Percentiles rank a stretch among this genome's conserved stretches.
These are phyloP conservation scores for Trypanosoma caninum DNA, from an alignment of 208 protist genomes.

Conservation along the genomic window DNA sequence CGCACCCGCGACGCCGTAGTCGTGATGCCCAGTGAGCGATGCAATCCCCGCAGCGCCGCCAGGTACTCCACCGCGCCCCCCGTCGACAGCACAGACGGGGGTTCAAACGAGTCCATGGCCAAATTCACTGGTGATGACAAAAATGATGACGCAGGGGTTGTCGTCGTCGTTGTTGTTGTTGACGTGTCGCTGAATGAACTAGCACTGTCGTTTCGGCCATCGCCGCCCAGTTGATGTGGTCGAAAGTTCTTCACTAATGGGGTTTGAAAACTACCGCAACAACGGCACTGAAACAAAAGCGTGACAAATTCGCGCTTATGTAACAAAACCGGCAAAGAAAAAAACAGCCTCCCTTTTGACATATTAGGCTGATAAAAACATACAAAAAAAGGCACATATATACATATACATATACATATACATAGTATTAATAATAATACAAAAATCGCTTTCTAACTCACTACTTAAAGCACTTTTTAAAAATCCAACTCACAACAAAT, in stretches of 20 bases:
- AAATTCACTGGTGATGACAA: not conserved
- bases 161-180: not conserved
- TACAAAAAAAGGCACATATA: conserved; percentile 1
- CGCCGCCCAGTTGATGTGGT: conserved; percentile 9
- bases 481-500: too few relatives aligned
- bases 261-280: too few relatives aligned
- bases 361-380: conserved; percentile 1
- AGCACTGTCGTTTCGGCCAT: not conserved
- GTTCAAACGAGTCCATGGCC: not conserved
- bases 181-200: not conserved
- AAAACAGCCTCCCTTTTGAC: not conserved
- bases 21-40: conserved; percentile 5
- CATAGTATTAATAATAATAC: too few relatives aligned
- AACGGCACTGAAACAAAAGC: too few relatives aligned
- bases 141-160: not conserved
- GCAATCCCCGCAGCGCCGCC: conserved; percentile 6
- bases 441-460: too few relatives aligned
- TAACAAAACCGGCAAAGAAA: conserved; percentile 10
- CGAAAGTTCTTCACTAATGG: too few relatives aligned
- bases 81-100: conserved; percentile 4
- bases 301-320: not conserved
- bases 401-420: not conserved
- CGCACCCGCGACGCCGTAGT: conserved; percentile 3
- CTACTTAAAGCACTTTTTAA: too few relatives aligned
- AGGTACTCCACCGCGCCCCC: conserved; percentile 9